Evolutionary conservation across 2,329 filamentous ascomycete species (phyloP).

Genomic region (Leptodontidium sp.): DNA sequence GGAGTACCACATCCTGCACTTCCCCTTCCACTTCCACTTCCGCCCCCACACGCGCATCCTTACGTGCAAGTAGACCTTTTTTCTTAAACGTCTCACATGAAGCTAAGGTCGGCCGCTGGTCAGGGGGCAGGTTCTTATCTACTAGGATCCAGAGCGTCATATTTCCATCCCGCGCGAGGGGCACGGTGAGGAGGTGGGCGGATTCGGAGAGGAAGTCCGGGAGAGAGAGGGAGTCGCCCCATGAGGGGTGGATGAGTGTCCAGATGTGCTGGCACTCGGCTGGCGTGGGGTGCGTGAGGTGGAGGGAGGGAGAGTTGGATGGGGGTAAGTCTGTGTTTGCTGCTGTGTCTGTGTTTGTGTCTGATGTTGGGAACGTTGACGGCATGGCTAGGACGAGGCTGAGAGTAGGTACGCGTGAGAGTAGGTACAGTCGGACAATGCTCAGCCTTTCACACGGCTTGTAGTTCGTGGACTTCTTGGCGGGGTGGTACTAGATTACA

Average conservation of each 20-base stretch:
- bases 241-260: slow-evolving; percentile 60
- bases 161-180: slow-evolving; percentile 64
- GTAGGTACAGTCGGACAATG: too few species aligned
- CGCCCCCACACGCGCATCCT: slow-evolving; percentile 40
- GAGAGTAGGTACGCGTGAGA: too few species aligned
- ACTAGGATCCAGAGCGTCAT: slow-evolving; percentile 71
- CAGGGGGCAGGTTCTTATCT: slow-evolving; percentile 48
- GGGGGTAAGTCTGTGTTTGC: not conserved
- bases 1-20: slow-evolving; percentile 63
- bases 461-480: too few species aligned
- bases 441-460: not conserved
- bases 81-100: slow-evolving; percentile 72
- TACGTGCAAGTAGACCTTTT: slow-evolving; percentile 38
- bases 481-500: too few species aligned
- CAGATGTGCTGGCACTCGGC: slow-evolving; percentile 62
- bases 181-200: slow-evolving; percentile 59
- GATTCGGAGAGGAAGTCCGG: slow-evolving; percentile 64
- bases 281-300: slow-evolving; percentile 62
- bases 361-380: not conserved
- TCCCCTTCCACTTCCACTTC: slow-evolving; percentile 37
- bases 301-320: slow-evolving; percentile 44
- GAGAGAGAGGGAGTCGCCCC: slow-evolving; percentile 63
- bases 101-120: slow-evolving; percentile 61
- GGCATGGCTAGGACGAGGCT: slow-evolving; percentile 3
- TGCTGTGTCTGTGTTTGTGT: not conserved